These are phyloP conservation scores for Diplodia intermedia DNA, from an alignment of 2,329 filamentous ascomycete species.

Conservation along the genomic window DNA sequence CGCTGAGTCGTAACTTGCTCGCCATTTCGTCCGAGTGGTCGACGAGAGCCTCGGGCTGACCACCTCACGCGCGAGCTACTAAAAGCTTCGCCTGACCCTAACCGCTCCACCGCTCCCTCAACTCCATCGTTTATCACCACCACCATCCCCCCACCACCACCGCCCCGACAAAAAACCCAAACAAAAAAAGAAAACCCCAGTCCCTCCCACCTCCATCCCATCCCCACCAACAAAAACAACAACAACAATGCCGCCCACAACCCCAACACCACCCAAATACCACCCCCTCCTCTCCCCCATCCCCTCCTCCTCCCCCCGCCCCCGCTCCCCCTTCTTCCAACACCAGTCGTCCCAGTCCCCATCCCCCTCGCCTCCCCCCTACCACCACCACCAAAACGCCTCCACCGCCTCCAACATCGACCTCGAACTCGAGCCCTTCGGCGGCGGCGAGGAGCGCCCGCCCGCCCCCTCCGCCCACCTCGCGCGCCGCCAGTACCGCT, in stretches of 20 bases:
- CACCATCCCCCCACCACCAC: too few species aligned
- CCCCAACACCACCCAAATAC: constrained; percentile 1
- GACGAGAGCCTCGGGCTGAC: neutral
- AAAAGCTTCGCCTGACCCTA: constrained; percentile 2
- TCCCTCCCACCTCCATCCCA: neutral
- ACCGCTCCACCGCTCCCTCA: neutral
- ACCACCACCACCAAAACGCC: too few species aligned
- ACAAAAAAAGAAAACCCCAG: too few species aligned
- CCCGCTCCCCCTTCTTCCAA: neutral
- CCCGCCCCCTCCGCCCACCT: neutral
- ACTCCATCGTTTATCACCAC: too few species aligned
- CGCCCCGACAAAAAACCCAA: too few species aligned
- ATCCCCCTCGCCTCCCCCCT: neutral
- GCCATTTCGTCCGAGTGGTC: neutral
- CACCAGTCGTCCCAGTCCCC: neutral
- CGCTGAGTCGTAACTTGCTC: neutral
- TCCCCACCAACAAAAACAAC: neutral
- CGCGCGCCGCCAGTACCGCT: neutral
- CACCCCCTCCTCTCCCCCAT: constrained; percentile 14
- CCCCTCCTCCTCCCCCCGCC: neutral
- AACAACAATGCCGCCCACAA: neutral
- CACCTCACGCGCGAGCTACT: neutral
- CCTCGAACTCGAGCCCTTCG: constrained; percentile 24
- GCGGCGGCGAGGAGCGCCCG: constrained; percentile 11
- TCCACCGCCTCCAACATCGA: neutral